Conservation (phyloP, 768 basidiomycete species). For the Dioszegia hungarica region DNA sequence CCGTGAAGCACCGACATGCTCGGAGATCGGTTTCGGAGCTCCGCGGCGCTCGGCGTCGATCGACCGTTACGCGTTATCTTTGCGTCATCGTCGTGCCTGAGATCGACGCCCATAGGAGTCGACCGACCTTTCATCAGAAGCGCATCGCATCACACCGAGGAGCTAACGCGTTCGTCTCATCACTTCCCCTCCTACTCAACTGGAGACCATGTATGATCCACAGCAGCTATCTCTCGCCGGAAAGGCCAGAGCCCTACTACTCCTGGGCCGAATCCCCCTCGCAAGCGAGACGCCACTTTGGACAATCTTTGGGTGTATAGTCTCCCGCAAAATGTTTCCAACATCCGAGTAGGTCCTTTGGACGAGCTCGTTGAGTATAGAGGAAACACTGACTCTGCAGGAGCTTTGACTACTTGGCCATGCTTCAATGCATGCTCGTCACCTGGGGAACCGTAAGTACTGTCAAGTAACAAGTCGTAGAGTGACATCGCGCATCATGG, state of each 20-base stretch:
- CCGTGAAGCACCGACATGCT: too few species aligned
- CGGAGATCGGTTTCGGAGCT: too few species aligned
- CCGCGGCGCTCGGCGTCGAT: too few species aligned
- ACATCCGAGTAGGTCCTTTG: background rate
- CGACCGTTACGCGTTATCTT: too few species aligned
- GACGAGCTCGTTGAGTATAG: background rate
- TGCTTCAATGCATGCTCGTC: slow-evolving; percentile 10
- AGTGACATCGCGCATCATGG: too few species aligned
- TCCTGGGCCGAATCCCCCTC: slow-evolving; percentile 25
- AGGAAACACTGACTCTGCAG: background rate
- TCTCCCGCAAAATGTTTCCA: slow-evolving; percentile 17
- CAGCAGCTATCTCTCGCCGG: background rate
- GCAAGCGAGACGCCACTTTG: slow-evolving; percentile 25
- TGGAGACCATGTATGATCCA: background rate
- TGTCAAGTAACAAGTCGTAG: too few species aligned
- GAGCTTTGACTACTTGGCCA: background rate
- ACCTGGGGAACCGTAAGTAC: slow-evolving; percentile 25
- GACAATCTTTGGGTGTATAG: slow-evolving; percentile 21
- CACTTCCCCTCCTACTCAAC: background rate
- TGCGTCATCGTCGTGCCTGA: too few species aligned
- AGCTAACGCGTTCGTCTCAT: too few species aligned
- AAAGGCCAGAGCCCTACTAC: slow-evolving; percentile 4
- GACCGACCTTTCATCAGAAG: too few species aligned
- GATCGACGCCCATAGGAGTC: too few species aligned
- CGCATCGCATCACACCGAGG: too few species aligned